These are phyloP conservation scores for Umbelopsis isabellina DNA, from an alignment of 192 early-diverging fungal genomes.

Conservation along the genomic window DNA sequence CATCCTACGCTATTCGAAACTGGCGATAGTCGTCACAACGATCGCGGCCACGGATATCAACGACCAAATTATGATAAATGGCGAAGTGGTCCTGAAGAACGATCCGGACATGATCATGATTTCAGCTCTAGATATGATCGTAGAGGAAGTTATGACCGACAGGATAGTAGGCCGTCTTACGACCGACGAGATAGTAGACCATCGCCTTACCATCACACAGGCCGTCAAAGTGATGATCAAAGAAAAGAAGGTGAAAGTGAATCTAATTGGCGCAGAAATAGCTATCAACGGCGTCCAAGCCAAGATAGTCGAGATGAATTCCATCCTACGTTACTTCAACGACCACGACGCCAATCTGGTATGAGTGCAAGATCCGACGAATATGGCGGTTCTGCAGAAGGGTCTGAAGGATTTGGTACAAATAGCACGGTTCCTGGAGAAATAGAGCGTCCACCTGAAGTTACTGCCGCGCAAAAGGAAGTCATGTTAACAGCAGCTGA, in stretches of 20 bases:
- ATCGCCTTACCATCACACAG: not conserved
- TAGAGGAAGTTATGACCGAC: conserved; percentile 20
- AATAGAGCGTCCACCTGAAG: conserved; percentile 29
- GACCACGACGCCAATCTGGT: conserved; percentile 28
- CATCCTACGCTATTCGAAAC: not conserved
- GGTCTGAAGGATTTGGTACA: not conserved
- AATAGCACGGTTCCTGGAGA: conserved; percentile 2
- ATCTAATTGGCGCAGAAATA: not conserved
- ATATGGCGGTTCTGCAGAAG: not conserved
- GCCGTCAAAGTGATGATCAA: not conserved
- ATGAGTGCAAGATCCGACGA: conserved; percentile 28
- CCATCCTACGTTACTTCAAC: conserved; percentile 34
- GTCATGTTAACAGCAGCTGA: conserved; percentile 45
- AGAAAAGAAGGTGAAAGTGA: conserved; percentile 3
- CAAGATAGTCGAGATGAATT: conserved; percentile 6
- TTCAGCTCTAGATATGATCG: conserved; percentile 12
- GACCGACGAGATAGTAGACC: conserved; percentile 12
- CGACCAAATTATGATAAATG: conserved; percentile 20
- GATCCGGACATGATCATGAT: conserved; percentile 9
- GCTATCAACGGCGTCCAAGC: conserved; percentile 6
- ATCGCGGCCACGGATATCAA: not conserved
- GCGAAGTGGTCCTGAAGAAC: conserved; percentile 18
- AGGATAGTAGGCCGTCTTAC: not conserved
- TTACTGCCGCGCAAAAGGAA: conserved; percentile 37
- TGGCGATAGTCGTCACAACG: conserved; percentile 5